Conservation (phyloP, 2,329 filamentous ascomycete genomes). For the Rasamsonia emersonii region DNA sequence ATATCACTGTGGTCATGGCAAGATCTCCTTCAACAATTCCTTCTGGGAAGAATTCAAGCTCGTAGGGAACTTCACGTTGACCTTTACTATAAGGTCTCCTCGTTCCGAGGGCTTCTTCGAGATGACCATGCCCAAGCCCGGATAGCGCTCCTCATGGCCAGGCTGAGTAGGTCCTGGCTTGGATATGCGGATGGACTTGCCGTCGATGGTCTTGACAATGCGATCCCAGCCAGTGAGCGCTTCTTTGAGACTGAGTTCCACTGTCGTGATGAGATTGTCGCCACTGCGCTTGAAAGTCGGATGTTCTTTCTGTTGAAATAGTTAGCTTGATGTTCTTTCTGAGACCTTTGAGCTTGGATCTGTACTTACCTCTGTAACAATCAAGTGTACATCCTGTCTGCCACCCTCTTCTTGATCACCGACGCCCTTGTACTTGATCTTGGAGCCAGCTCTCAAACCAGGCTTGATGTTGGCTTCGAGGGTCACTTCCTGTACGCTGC, state of each 20-base stretch:
- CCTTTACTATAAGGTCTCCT: slow-evolving; percentile 80
- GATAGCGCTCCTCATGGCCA: slow-evolving; percentile 71
- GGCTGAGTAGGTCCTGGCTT: slow-evolving; percentile 80
- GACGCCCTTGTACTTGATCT: slow-evolving; percentile 97
- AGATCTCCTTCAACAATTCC: slow-evolving; percentile 66
- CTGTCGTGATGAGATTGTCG: slow-evolving; percentile 70
- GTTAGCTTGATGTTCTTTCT: slow-evolving; percentile 31
- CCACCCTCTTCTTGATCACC: slow-evolving; percentile 96
- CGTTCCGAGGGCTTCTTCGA: slow-evolving; percentile 79
- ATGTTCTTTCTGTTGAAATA: slow-evolving; percentile 64
- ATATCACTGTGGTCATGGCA: slow-evolving; percentile 36
- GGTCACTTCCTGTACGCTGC: slow-evolving; percentile 78
- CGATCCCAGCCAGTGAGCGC: slow-evolving; percentile 88
- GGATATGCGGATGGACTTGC: slow-evolving; percentile 70
- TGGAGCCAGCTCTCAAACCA: slow-evolving; percentile 90
- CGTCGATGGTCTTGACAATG: slow-evolving; percentile 89
- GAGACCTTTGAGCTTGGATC: not conserved
- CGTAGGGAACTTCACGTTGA: slow-evolving; percentile 88
- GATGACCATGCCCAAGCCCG: slow-evolving; percentile 85
- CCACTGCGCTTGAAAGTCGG: slow-evolving; percentile 76
- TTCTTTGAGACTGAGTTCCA: slow-evolving; percentile 85
- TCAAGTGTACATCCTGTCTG: slow-evolving; percentile 89
- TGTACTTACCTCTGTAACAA: slow-evolving; percentile 75
- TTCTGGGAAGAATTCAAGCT: slow-evolving; percentile 71
- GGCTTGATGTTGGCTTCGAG: slow-evolving; percentile 93